Base-by-base conservation (phyloP, 148 eudicot species). In the Pharnaceum exiguum region DNA sequence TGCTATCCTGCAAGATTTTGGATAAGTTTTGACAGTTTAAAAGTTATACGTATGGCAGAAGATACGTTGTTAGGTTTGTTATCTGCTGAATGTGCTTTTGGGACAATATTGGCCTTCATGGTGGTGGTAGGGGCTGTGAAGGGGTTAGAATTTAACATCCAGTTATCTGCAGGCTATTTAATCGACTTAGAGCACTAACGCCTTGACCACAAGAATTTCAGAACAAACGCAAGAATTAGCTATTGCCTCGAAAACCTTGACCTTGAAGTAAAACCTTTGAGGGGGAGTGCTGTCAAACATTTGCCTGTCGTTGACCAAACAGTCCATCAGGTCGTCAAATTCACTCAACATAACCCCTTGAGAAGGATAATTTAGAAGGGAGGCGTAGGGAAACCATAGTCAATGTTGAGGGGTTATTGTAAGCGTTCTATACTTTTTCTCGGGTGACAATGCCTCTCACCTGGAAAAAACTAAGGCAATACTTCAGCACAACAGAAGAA, bases 321-420 rank as follows among this genome's bases (percentile, higher is more conserved):
- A 70, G 33, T 57, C 57, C 2, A 18, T 11, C n/a, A 57, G 50
- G 48, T 57, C 27, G 46, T 57, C 32, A 13, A 63, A 63, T 55
- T 70, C 69, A 46, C 64, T 63, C 15, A 29, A 27, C 37, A 63
- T 15, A 12, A 70, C 75, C 26, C 69, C 75, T 42, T 74, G 71
- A 45, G 63, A 74, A 19, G 74, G 74, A 36, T 69, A 69, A 40
- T 74, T 74, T 8, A 69, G 62, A 12, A 74, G 70, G 11, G 78
- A 69, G n/a, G 59, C 29, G 63, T 74, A 74, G 29, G 68, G 74
- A 40, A 74, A 59, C 70, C 78, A 74, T 5, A 63, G 53, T 74
- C 74, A 74, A 55, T 63, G 64, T 16, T 15, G 24, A 0, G 78
- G 78, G 62, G 69, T 69, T 13, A n/a, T 62, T 49, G 27, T 61